A percentile compares a stretch with the other conserved stretches of the same genome.
Evolutionary conservation across 305 asterid species (phyloP).

Genomic region (Fraxinus sp.): DNA sequence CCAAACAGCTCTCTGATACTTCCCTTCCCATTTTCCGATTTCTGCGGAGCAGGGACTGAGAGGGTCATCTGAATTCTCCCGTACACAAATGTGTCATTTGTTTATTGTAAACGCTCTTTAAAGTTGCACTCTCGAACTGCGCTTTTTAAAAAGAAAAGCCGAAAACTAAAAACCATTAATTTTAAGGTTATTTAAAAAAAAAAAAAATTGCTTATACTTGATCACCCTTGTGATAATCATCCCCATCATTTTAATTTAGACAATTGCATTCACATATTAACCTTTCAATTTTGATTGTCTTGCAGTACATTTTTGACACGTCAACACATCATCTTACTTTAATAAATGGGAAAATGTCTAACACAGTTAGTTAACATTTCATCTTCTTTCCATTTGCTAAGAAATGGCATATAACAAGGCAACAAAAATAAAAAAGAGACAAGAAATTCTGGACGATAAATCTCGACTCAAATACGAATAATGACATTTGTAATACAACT

Average conservation of each 20-base stretch:
- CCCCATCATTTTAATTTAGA: not conserved
- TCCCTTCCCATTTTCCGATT: constrained; percentile 44
- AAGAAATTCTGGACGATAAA: not conserved
- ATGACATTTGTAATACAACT: not conserved
- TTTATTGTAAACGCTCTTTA: not conserved
- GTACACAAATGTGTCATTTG: not conserved
- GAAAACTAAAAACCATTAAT: too few relatives aligned
- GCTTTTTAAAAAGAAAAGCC: not conserved
- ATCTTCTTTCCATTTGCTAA: not conserved
- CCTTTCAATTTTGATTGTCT: not conserved
- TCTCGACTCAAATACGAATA: not conserved
- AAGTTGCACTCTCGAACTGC: not conserved
- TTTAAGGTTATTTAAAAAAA: not conserved
- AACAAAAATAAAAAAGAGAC: not conserved
- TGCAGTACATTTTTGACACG: not conserved
- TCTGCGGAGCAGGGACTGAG: not conserved
- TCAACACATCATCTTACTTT: not conserved
- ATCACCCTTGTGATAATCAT: not conserved
- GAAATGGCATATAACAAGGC: not conserved
- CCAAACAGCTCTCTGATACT: constrained; percentile 67
- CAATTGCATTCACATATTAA: not conserved
- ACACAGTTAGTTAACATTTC: not conserved
- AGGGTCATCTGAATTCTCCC: not conserved
- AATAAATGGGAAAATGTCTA: not conserved
- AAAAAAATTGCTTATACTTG: not conserved